Conservation (phyloP, 306 rosid species). For the Sesbania bispinosa region DNA sequence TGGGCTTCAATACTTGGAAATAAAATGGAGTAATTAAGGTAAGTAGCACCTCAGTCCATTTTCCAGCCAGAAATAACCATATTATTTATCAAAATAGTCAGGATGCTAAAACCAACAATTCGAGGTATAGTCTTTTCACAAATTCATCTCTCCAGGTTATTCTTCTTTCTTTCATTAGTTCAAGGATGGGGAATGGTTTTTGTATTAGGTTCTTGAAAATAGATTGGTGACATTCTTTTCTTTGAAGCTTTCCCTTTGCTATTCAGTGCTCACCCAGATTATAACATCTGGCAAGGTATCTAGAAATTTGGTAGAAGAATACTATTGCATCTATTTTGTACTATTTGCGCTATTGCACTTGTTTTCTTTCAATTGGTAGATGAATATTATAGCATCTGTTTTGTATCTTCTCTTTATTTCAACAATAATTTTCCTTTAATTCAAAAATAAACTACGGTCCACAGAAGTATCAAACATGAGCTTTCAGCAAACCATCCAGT, state of each 20-base stretch:
- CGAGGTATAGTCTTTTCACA: not conserved
- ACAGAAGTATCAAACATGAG: not conserved
- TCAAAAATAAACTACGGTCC: not conserved
- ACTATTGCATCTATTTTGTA: too few species aligned
- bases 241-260: not conserved
- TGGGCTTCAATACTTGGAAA: not conserved
- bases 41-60: not conserved
- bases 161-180: not conserved
- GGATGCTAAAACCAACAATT: not conserved
- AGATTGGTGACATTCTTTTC: not conserved
- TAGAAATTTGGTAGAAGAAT: too few species aligned
- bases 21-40: not conserved
- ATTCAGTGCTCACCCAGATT: not conserved
- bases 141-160: not conserved
- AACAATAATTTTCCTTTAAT: not conserved
- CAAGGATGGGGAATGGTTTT: not conserved
- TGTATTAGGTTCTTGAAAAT: not conserved
- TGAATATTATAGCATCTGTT: not conserved
- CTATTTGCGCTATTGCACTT: not conserved
- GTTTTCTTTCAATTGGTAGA: not conserved
- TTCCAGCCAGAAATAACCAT: not conserved
- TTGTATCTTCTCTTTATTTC: not conserved
- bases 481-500: not conserved
- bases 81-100: not conserved
- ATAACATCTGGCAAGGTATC: not conserved